phyloP scores from a whole-genome alignment of 768 basidiomycete species.

The Dentipellis sp. region DNA sequence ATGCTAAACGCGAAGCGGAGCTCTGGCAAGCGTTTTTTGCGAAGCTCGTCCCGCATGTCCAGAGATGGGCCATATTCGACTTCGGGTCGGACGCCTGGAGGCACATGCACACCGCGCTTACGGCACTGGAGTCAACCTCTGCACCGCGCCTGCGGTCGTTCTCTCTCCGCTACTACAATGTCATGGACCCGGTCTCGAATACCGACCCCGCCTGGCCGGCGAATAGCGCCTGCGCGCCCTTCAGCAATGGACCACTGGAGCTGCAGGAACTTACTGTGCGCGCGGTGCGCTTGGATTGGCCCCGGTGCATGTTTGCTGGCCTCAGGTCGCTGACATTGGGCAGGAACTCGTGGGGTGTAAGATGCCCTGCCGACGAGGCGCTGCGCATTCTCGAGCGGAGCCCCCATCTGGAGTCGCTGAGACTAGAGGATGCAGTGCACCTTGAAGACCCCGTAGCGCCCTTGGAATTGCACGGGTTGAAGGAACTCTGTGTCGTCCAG shows the following conservation, averaged over 20 bases:
- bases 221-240: neutral
- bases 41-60: neutral
- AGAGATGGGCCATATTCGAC: neutral
- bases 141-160: neutral
- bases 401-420: no score
- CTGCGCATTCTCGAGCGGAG: no score
- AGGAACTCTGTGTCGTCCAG: no score
- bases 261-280: neutral
- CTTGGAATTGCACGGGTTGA: no score
- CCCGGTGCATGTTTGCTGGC: neutral
- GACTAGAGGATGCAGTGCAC: no score
- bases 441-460: no score
- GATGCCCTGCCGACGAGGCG: no score
- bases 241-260: neutral
- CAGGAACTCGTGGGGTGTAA: no score
- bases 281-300: neutral
- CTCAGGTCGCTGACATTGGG: neutral
- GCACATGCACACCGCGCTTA: neutral
- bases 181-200: neutral
- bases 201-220: no score
- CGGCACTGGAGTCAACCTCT: neutral
- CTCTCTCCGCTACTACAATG: neutral
- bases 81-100: neutral
- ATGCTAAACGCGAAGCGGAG: no score
- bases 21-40: neutral